These are phyloP conservation scores for Yamadazyma trypodendri DNA, from an alignment of 1,139 yeast genomes.

Conservation along the genomic window DNA sequence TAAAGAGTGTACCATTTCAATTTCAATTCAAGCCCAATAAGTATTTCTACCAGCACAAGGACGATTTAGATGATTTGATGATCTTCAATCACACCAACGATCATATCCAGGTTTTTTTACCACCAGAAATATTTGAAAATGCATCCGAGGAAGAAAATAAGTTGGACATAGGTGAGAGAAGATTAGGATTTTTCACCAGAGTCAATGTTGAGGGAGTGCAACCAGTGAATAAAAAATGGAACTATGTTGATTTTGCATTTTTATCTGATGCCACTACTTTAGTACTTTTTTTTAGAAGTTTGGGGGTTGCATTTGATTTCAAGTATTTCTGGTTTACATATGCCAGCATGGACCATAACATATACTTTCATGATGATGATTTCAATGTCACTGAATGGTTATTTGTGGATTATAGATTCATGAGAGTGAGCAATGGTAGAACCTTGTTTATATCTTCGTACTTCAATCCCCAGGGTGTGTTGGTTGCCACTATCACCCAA, in stretches of 20 bases:
- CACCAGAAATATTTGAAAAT: constrained; percentile 27
- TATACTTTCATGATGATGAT: constrained; percentile 31
- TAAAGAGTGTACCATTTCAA: constrained; percentile 26
- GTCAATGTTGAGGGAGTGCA: constrained; percentile 33
- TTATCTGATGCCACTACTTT: constrained; percentile 36
- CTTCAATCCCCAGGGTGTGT: constrained; percentile 30
- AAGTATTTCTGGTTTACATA: constrained; percentile 28
- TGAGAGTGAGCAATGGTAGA: constrained; percentile 37
- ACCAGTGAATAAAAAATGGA: constrained; percentile 19
- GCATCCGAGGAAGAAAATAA: constrained; percentile 18
- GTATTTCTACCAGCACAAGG: constrained; percentile 32
- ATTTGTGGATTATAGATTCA: constrained; percentile 36
- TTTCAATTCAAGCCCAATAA: constrained; percentile 32
- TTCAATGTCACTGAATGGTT: constrained; percentile 38
- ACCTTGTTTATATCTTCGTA: constrained; percentile 31
- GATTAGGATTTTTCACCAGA: constrained; percentile 35
- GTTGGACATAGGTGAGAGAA: constrained; percentile 27
- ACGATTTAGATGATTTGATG: constrained; percentile 27
- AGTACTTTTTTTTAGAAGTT: constrained; percentile 26
- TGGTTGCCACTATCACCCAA: constrained; percentile 27
- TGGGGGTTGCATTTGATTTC: constrained; percentile 27
- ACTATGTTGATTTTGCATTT: constrained; percentile 24
- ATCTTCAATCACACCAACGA: constrained; percentile 31
- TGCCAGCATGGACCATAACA: constrained; percentile 43
- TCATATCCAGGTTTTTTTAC: constrained; percentile 29